Evolutionary conservation across 2,329 filamentous ascomycete species (phyloP), one percentile per base, ranked within the genome.

Genomic region (Ophiostoma australiae): DNA sequence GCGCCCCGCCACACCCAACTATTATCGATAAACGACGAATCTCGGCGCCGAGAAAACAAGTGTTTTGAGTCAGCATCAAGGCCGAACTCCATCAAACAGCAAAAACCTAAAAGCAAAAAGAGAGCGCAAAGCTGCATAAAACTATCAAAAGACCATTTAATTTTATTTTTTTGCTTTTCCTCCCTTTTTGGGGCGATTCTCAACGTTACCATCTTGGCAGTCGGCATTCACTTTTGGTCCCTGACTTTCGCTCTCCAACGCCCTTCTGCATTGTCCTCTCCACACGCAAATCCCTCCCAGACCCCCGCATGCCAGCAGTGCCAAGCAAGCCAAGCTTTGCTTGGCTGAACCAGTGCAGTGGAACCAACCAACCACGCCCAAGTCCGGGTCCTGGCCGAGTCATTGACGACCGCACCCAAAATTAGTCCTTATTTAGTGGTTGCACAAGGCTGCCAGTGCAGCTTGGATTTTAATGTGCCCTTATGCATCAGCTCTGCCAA

Each of bases 241-340:
- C 35, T 66, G 63, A n/a, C 15, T 66, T n/a, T 35, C 52, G 20
- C 68, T 52, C 35, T 63, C 27, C 44, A 61, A 6, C 52, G 52
- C n/a, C n/a, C 52, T 27, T 58, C 17, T 66, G 63, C 20, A 44
- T 52, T 31, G n/a, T 68, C 20, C 66, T 27, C 71, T 67, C 70
- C 70, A 71, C 71, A 61, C 52, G 15, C 48, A 17, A 69, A 55
- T 70, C 68, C 39, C 39, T 37, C 48, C 58, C 71, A 33, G 15
- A 63, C 58, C 72, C 73, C 72, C 72, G 70, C 73, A 73, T 66
- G 33, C 39, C 68, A 65, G 65, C 65, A 52, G 67, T 39, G 73
- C 73, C 73, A 74, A 74, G 73, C 72, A 70, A 69, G 73, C 73
- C 73, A 74, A 74, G 73, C 72, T 65, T 65, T 65, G 33, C 72